A percentile compares a stretch with the other conserved stretches of the same genome.
phyloP scores from a whole-genome alignment of 352 stramenopile genomes.

The Pythium pyrilobum region DNA sequence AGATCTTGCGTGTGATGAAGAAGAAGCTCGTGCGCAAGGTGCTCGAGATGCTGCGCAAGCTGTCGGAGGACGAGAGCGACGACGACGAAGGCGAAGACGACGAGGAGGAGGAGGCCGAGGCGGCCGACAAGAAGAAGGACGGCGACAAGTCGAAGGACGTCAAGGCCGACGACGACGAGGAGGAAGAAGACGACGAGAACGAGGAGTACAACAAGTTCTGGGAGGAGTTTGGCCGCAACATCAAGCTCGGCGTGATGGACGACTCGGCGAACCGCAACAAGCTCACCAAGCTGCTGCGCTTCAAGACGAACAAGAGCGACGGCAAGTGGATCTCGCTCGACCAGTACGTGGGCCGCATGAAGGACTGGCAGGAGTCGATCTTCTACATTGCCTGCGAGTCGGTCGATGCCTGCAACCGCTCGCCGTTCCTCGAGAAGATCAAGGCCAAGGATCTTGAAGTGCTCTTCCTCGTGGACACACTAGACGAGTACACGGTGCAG shows the following conservation, averaged over 20 bases:
- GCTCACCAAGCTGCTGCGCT: constrained; percentile 96
- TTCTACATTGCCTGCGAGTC: constrained; percentile 97
- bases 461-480: constrained; percentile 96
- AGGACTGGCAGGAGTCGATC: constrained; percentile 99
- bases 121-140: constrained; percentile 50
- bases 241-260: constrained; percentile 99
- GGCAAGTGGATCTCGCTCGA: constrained; percentile 93
- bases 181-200: constrained; percentile 61
- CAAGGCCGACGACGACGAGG: constrained; percentile 33
- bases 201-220: constrained; percentile 97
- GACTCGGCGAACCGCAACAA: constrained; percentile 94
- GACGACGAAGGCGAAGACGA: constrained; percentile 48
- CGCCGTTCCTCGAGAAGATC: constrained; percentile 97
- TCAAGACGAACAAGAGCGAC: constrained; percentile 92
- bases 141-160: constrained; percentile 81
- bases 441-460: constrained; percentile 97
- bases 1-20: constrained; percentile 98
- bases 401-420: constrained; percentile 90
- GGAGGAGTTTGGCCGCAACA: constrained; percentile 96
- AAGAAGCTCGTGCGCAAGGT: constrained; percentile 99
- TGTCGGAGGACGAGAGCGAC: constrained; percentile 90
- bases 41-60: constrained; percentile 97
- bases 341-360: constrained; percentile 97
- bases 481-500: constrained; percentile 98
- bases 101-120: constrained; percentile 26